These are phyloP conservation scores for Straminergon stramineum DNA, from an alignment of 225 moss, liverwort and hornwort genomes.

Conservation along the genomic window DNA sequence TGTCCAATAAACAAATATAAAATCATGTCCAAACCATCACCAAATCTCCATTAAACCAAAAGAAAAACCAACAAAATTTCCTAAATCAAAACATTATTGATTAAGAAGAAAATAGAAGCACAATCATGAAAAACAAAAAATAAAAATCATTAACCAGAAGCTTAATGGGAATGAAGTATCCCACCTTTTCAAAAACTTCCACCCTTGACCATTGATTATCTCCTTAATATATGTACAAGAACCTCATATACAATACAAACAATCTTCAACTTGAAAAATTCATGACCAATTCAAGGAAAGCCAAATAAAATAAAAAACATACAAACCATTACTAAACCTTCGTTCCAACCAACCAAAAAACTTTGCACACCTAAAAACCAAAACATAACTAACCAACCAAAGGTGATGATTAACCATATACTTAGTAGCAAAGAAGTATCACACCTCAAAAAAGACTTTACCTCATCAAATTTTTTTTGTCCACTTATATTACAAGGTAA, in stretches of 20 bases:
- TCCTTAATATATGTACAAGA: not conserved
- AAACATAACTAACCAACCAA: not conserved
- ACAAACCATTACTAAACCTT: not conserved
- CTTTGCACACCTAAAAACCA: accelerated
- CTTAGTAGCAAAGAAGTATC: not conserved
- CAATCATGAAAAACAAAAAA: not conserved
- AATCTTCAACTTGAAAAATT: not conserved
- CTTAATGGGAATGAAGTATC: not conserved
- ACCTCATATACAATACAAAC: not conserved
- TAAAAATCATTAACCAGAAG: not conserved
- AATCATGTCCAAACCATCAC: not conserved
- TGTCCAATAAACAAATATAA: not conserved
- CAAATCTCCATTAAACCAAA: not conserved
- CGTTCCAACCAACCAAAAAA: not conserved
- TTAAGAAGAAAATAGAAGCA: not conserved
- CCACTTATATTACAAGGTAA: not conserved
- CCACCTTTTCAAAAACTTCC: not conserved
- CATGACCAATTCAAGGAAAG: not conserved
- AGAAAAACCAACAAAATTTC: not conserved
- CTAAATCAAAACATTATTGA: not conserved
- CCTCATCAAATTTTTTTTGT: not conserved
- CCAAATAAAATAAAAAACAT: not conserved
- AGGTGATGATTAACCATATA: not conserved
- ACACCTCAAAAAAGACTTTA: not conserved
- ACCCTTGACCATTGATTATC: not conserved